These are phyloP conservation scores for Filobasidium floriforme DNA, from an alignment of 768 basidiomycete species.

Conservation along the genomic window DNA sequence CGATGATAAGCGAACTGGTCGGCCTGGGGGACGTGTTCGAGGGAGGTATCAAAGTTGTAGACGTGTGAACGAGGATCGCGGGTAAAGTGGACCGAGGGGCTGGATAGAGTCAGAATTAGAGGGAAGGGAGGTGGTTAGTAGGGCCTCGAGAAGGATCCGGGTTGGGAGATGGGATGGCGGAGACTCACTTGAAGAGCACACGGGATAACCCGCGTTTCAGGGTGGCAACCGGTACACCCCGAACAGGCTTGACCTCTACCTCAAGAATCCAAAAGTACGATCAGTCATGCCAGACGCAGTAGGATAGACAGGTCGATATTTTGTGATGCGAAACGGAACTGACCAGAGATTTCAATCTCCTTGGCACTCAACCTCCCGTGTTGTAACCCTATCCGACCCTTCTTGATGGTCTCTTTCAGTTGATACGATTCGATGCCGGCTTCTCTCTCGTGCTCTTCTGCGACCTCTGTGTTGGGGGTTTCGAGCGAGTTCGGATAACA, in stretches of 20 bases:
- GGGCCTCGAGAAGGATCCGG: not conserved
- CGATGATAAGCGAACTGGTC: slow-evolving; percentile 79
- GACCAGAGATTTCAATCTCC: not conserved
- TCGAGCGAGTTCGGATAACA: no score
- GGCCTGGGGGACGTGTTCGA: slow-evolving; percentile 67
- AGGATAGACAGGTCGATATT: no score
- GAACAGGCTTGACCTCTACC: slow-evolving; percentile 3
- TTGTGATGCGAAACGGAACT: no score
- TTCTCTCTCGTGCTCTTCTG: not conserved
- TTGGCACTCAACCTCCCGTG: not conserved
- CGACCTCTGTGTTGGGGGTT: not conserved
- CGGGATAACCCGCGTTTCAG: slow-evolving; percentile 63
- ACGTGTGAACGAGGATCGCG: slow-evolving; percentile 75
- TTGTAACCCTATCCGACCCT: slow-evolving; percentile 4
- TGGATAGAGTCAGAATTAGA: no score
- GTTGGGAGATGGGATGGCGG: slow-evolving; percentile 10
- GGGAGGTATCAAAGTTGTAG: slow-evolving; percentile 70
- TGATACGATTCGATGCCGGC: slow-evolving; percentile 6
- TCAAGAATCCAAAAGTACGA: no score
- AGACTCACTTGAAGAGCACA: slow-evolving; percentile 67
- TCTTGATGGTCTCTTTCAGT: not conserved
- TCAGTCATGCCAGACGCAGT: no score
- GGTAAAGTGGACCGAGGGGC: slow-evolving; percentile 82
- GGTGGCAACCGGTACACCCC: slow-evolving; percentile 48
- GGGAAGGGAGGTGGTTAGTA: slow-evolving; percentile 2